Evolutionary conservation across 2,329 filamentous ascomycete species (phyloP).

Genomic region (Aspergillus proliferans): DNA sequence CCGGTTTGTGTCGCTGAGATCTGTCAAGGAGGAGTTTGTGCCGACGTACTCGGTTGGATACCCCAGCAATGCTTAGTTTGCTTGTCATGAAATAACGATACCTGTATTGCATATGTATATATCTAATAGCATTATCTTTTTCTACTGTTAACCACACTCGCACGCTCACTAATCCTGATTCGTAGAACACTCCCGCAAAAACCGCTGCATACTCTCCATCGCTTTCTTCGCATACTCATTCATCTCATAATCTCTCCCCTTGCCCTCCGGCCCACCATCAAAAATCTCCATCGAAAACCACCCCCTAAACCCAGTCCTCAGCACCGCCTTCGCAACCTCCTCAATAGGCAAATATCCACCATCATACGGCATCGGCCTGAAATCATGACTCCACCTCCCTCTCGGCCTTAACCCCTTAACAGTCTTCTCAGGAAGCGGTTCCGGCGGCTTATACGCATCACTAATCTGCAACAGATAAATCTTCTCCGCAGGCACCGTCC

Average conservation of each 20-base stretch:
- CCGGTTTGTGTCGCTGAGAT: conserved; percentile 61
- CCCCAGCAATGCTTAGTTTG: conserved; percentile 61
- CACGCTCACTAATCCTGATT: not conserved
- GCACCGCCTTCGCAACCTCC: conserved; percentile 58
- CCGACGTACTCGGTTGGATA: conserved; percentile 59
- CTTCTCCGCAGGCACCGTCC: conserved; percentile 58
- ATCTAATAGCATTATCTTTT: not conserved
- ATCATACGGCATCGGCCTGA: conserved; percentile 61
- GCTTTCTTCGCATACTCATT: conserved; percentile 46
- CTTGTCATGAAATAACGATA: not conserved
- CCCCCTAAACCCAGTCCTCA: conserved; percentile 60
- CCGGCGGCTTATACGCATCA: conserved; percentile 61
- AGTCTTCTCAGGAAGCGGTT: conserved; percentile 50
- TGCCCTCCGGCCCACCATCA: conserved; percentile 52
- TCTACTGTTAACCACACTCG: not conserved
- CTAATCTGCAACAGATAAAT: conserved; percentile 70
- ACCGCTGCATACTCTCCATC: conserved; percentile 43
- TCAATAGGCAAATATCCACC: conserved; percentile 65
- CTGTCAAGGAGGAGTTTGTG: conserved; percentile 70
- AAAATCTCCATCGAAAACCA: conserved; percentile 69
- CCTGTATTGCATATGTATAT: not conserved
- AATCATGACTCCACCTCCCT: conserved; percentile 65
- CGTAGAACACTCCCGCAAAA: conserved; percentile 35
- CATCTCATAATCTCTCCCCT: conserved; percentile 47
- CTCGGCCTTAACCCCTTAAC: conserved; percentile 53